phyloP scores from a whole-genome alignment of 129 eudicot genomes.

The Flaveria trinervia region DNA sequence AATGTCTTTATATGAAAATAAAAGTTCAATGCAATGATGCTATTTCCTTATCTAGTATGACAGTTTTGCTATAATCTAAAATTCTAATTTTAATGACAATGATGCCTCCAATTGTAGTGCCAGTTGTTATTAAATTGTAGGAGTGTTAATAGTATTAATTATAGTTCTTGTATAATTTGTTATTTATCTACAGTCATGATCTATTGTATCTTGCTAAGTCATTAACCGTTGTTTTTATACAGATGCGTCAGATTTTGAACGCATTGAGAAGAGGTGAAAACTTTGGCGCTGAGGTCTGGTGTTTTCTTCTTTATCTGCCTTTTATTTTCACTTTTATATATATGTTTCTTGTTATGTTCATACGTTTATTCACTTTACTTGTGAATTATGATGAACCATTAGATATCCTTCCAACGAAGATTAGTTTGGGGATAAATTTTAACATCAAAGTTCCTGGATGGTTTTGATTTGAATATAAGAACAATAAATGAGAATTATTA shows the following conservation, averaged over 20 bases:
- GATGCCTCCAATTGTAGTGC: background rate
- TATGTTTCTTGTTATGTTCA: background rate
- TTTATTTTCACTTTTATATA: background rate
- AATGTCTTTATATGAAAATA: background rate
- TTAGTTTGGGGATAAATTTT: background rate
- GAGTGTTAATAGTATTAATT: background rate
- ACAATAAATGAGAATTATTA: background rate
- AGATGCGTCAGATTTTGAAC: constrained; percentile 82
- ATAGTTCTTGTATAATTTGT: background rate
- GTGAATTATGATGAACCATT: background rate
- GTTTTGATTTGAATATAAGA: background rate
- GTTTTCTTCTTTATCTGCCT: constrained; percentile 14
- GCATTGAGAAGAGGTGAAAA: constrained; percentile 73
- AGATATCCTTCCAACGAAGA: constrained; percentile 2
- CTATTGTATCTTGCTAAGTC: constrained; percentile 9
- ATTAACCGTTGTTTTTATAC: constrained; percentile 25
- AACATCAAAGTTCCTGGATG: background rate
- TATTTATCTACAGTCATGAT: background rate
- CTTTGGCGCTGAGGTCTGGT: constrained; percentile 68
- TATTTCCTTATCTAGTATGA: constrained; percentile 4
- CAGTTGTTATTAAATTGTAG: background rate
- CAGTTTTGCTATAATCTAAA: background rate
- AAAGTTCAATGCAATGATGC: background rate
- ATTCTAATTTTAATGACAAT: background rate
- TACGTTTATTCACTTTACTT: background rate